Evolutionary conservation across 305 asterid genomes (phyloP).

Genomic region (Fraxinus sp.): DNA sequence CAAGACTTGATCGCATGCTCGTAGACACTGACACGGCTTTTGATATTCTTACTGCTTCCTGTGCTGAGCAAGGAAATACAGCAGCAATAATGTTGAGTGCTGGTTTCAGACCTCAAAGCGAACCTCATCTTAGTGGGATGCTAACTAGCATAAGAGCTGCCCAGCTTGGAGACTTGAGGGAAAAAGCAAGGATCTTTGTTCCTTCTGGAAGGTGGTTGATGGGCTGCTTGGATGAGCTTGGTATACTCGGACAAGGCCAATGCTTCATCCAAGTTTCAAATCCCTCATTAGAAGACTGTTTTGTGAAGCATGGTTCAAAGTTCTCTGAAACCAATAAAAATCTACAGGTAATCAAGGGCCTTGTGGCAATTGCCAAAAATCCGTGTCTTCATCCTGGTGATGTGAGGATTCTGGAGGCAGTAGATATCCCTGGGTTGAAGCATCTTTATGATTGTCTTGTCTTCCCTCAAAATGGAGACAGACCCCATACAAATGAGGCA

Average conservation of each 20-base stretch:
- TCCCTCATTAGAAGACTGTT: constrained; percentile 66
- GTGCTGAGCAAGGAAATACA: constrained; percentile 70
- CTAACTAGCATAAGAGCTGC: constrained; percentile 74
- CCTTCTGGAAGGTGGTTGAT: constrained; percentile 84
- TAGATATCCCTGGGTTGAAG: constrained; percentile 57
- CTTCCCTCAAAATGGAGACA: constrained; percentile 86
- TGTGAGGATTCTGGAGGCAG: constrained; percentile 80
- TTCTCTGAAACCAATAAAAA: constrained; percentile 52
- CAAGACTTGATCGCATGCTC: constrained; percentile 60
- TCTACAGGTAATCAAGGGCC: constrained; percentile 56
- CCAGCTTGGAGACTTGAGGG: constrained; percentile 85
- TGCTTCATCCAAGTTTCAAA: constrained; percentile 81
- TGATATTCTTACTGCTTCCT: constrained; percentile 70
- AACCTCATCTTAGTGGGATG: constrained; percentile 88
- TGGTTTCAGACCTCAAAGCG: constrained; percentile 71
- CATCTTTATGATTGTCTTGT: constrained; percentile 80
- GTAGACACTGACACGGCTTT: constrained; percentile 68
- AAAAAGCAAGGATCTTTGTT: constrained; percentile 79
- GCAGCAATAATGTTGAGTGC: constrained; percentile 86
- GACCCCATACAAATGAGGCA: constrained; percentile 91
- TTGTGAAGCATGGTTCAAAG: constrained; percentile 61
- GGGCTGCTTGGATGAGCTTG: constrained; percentile 91
- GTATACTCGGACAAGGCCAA: constrained; percentile 71
- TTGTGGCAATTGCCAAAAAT: constrained; percentile 75
- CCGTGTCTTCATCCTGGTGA: constrained; percentile 98